Evolutionary conservation across 768 basidiomycete genomes (phyloP), one percentile per base, ranked within the genome.

Genomic region (Trametes elegans): DNA sequence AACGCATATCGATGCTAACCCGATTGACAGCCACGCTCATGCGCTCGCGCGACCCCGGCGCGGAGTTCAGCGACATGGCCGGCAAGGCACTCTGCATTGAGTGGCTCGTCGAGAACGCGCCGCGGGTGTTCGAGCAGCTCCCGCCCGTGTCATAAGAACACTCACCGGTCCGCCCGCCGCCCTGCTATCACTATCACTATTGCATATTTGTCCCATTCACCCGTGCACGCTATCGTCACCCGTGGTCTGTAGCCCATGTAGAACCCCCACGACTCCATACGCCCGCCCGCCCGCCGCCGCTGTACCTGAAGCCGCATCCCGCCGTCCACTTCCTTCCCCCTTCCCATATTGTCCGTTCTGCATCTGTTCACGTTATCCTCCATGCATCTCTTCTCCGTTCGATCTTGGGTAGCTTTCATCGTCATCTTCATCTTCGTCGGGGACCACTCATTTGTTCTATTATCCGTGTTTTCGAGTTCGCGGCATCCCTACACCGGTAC

Each of bases 31-130:
- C 96, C 10, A 98, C 96, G 0, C 77, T 99, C 18, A 91, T 98
- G 87, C 84, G 90, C 64, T 95, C 96, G 7, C 80, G 82, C 29
- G 88, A 95, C 67, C 85, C 88, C 3, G 79, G 80, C 24, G 83
- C 90, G 16, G 97, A 98, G 73, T 98, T 98, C 74, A 88, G 85
- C 64, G 96, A 99, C 70, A 98, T 98, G 91, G 95, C 92, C 7
- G 92, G 93, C 49, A 98, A 96, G 72, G 92, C 96, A 6, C 79
- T 94, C 55, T 84, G 88, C 64, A 79, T 99, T 46, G 93, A 97
- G 70, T 97, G 94, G 89, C 82, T 98, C 60, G 84, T 98, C 57
- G 94, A 98, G 67, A 88, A 96, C 66, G 91, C 91, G 11, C 79
- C 76, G 35, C 69, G 70, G 23, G 73, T 89, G 62, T 81, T 81